These are phyloP conservation scores for Ambrosia artemisiifolia DNA, from an alignment of 129 eudicot species.

Conservation along the genomic window DNA sequence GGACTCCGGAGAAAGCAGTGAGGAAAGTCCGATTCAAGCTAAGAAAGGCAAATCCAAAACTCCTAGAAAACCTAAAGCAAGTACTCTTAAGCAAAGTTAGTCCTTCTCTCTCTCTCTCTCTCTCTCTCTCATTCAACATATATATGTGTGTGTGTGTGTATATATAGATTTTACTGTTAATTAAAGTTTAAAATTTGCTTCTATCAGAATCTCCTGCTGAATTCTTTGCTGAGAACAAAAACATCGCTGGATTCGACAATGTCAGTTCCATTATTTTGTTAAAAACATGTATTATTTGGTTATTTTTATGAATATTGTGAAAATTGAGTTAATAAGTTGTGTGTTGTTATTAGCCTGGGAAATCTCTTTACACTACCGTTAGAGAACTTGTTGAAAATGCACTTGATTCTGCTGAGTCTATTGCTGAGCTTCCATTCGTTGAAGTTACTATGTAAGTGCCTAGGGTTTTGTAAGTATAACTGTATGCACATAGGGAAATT, in stretches of 20 bases:
- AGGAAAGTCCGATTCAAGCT: constrained; percentile 57
- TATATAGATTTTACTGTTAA: background rate
- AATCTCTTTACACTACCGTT: constrained; percentile 87
- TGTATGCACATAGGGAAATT: background rate
- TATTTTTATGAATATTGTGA: background rate
- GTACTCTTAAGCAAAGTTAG: constrained; percentile 84
- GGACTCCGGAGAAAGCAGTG: constrained; percentile 67
- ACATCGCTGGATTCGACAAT: constrained; percentile 95
- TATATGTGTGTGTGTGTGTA: no score
- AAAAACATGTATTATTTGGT: background rate
- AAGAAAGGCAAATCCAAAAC: constrained; percentile 70
- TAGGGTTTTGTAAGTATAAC: background rate
- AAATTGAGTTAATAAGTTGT: background rate
- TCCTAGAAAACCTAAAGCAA: constrained; percentile 61
- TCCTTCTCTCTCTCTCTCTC: constrained; percentile 11
- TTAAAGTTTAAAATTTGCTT: background rate
- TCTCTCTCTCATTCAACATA: background rate
- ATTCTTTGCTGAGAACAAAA: constrained; percentile 93
- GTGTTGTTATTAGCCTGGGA: constrained; percentile 73
- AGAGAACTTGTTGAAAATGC: constrained; percentile 98
- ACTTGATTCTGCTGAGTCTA: constrained; percentile 95
- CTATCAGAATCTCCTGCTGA: constrained; percentile 93
- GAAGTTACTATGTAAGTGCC: constrained; percentile 83
- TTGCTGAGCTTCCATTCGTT: constrained; percentile 84
- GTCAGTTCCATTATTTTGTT: constrained; percentile 38